Evolutionary conservation across 768 basidiomycete genomes (phyloP).

Genomic region (Tricholoma sp.): DNA sequence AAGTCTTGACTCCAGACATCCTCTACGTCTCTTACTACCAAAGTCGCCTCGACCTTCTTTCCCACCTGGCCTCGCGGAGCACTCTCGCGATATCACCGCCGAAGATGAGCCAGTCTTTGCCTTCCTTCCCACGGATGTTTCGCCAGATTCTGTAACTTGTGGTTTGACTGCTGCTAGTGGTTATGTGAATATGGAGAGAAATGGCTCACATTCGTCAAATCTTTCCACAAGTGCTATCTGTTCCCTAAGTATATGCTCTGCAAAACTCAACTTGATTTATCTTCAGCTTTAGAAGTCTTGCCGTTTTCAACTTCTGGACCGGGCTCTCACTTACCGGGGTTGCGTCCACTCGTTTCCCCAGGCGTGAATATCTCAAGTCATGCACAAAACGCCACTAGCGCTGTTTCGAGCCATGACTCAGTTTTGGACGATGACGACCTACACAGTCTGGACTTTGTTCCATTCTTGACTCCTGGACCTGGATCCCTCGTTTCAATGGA

Average conservation of each 20-base stretch:
- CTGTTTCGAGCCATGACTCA: not conserved
- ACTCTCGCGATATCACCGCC: not conserved
- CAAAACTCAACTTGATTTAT: constrained; percentile 6
- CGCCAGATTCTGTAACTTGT: not conserved
- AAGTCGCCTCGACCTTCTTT: not conserved
- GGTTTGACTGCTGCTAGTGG: not conserved
- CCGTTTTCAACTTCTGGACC: not conserved
- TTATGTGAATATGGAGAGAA: not conserved
- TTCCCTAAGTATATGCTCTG: not conserved
- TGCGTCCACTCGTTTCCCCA: not conserved
- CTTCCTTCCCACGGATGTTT: constrained; percentile 4
- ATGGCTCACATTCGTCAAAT: not conserved
- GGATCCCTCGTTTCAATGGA: constrained; percentile 1
- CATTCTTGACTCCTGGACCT: constrained; percentile 18
- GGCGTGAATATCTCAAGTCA: not conserved
- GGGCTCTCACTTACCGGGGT: not conserved
- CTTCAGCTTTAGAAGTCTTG: not conserved
- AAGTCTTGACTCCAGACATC: constrained; percentile 40
- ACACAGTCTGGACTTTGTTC: constrained; percentile 6
- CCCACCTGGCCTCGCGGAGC: not conserved
- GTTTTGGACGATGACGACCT: not conserved
- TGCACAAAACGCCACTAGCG: not conserved
- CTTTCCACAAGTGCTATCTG: not conserved
- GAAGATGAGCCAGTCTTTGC: constrained; percentile 16
- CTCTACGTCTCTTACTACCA: constrained; percentile 40